A percentile compares a stretch with the other conserved stretches of the same genome.
Evolutionary conservation across 31 red algal genomes (phyloP).

Genomic region (Bonnemaisonia californica): DNA sequence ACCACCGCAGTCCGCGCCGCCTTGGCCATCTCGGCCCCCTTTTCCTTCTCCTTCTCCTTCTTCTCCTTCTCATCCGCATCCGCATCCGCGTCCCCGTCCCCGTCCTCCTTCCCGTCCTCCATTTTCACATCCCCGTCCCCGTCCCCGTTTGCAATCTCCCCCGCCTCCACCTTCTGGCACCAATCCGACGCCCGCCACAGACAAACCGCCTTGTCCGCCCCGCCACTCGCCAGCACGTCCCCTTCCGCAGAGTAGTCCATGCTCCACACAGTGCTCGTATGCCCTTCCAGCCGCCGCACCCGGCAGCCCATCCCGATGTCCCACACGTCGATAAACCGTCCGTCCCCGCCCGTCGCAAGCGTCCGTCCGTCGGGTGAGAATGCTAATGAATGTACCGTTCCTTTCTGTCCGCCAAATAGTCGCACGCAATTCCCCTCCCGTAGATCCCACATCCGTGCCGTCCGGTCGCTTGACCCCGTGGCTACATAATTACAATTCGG

Average conservation of each 20-base stretch:
- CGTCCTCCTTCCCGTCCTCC: not conserved
- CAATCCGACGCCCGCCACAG: constrained; percentile 64
- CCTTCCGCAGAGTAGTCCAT: constrained; percentile 65
- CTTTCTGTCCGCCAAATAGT: constrained; percentile 66
- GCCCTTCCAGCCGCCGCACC: constrained; percentile 33
- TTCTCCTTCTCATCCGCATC: constrained; percentile 17
- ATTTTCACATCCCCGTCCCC: not conserved
- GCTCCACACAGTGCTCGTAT: constrained; percentile 74
- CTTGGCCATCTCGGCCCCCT: not conserved
- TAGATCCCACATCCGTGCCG: constrained; percentile 85
- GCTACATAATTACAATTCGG: constrained; percentile 95
- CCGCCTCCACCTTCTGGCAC: constrained; percentile 29
- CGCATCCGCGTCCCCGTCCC: constrained; percentile 18
- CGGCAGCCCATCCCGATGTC: constrained; percentile 77
- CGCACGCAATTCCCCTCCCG: constrained; percentile 80
- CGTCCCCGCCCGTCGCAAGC: constrained; percentile 70
- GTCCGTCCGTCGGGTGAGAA: constrained; percentile 75
- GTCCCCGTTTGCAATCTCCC: constrained; percentile 11
- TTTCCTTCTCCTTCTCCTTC: constrained; percentile 3
- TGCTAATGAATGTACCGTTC: constrained; percentile 69
- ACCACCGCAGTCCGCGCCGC: not conserved
- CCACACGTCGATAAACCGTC: constrained; percentile 67
- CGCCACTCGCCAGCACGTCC: constrained; percentile 57
- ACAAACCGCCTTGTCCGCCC: constrained; percentile 56
- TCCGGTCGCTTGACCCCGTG: constrained; percentile 82